phyloP scores from a whole-genome alignment of 139 green algal genomes.

The Chlamydomonas eustigma region DNA sequence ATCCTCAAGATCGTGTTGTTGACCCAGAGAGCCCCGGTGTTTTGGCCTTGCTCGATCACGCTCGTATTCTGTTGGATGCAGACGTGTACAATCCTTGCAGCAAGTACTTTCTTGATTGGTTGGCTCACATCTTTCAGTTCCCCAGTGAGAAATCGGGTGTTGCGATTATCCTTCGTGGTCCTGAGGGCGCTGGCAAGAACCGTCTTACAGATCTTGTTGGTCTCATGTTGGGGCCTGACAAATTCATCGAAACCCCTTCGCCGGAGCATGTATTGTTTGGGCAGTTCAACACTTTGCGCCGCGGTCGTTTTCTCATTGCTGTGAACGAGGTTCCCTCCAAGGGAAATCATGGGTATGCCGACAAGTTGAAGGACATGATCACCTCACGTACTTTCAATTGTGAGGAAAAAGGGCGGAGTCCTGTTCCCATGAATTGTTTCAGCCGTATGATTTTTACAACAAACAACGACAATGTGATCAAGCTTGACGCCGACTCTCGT shows the following conservation, averaged over 20 bases:
- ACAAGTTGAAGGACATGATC: slow-evolving; percentile 12
- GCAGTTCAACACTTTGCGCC: neutral
- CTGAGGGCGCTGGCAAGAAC: slow-evolving; percentile 1
- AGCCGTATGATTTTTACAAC: slow-evolving; percentile 7
- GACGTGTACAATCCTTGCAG: neutral
- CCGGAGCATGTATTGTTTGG: neutral
- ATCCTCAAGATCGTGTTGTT: neutral
- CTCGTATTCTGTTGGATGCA: neutral
- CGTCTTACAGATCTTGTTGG: neutral
- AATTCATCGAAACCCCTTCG: neutral
- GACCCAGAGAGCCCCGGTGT: neutral
- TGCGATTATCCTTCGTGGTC: neutral
- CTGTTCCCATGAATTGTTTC: neutral
- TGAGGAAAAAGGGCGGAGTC: neutral
- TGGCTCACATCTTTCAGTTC: neutral
- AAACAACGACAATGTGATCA: slow-evolving; percentile 6
- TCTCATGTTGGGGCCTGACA: neutral
- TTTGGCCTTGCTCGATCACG: neutral
- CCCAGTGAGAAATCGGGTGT: neutral
- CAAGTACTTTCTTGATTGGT: slow-evolving; percentile 4
- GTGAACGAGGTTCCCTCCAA: slow-evolving; percentile 1
- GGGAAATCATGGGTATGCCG: neutral
- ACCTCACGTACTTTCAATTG: neutral
- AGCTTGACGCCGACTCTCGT: neutral
- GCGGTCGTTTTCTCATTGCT: neutral